These are phyloP conservation scores for Talaromyces nanjingensis DNA, from an alignment of 495 filamentous ascomycete species.

Conservation along the genomic window DNA sequence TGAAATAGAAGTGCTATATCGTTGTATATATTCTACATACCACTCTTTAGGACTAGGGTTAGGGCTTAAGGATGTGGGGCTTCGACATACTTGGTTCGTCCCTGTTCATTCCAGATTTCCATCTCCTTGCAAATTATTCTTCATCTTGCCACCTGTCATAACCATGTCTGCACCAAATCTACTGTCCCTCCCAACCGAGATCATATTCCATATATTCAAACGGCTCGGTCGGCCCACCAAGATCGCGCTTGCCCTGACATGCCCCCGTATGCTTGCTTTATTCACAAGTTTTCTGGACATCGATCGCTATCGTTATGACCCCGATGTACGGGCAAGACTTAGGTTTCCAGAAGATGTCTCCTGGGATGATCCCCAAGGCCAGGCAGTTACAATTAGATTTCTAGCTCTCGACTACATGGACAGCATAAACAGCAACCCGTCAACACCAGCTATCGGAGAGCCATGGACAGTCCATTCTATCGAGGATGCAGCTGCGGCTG, in stretches of 20 bases:
- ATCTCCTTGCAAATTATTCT: background rate
- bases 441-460: background rate
- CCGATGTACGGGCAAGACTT: background rate
- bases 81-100: too few species aligned
- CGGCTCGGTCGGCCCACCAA: background rate
- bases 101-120: background rate
- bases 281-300: background rate
- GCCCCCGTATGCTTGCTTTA: background rate
- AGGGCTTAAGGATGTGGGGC: too few species aligned
- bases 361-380: constrained; percentile 4
- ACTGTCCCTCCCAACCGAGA: constrained; percentile 1
- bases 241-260: background rate
- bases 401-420: background rate
- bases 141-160: background rate
- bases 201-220: background rate
- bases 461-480: too few species aligned
- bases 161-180: constrained; percentile 1
- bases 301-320: background rate
- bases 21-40: too few species aligned
- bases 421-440: constrained; percentile 1
- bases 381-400: background rate
- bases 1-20: too few species aligned
- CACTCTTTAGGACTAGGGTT: too few species aligned
- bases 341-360: background rate
- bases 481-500: too few species aligned